A percentile compares a stretch with the other conserved stretches of the same genome.
Evolutionary conservation across 306 rosid genomes (phyloP).

Genomic region (Vicia villosa): DNA sequence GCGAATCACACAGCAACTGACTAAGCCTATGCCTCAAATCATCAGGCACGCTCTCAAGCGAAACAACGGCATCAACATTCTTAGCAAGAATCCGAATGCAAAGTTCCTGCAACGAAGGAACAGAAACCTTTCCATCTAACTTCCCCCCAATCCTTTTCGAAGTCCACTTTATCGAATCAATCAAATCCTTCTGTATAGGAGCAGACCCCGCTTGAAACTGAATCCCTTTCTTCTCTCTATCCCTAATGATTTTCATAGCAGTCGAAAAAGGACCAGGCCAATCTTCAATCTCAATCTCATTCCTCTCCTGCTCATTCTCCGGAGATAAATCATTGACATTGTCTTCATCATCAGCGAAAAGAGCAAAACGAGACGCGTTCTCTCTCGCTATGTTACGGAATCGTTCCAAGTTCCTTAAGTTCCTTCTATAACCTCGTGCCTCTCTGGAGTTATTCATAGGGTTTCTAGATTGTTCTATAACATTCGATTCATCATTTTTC

Average conservation of each 20-base stretch:
- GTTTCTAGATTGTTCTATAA: constrained; percentile 17
- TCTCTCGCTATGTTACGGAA: constrained; percentile 58
- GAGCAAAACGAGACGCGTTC: constrained; percentile 61
- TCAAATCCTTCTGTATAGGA: constrained; percentile 29
- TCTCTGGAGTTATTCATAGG: background rate
- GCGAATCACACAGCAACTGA: constrained; percentile 71
- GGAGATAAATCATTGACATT: constrained; percentile 8
- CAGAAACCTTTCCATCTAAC: constrained; percentile 16
- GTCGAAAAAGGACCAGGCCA: constrained; percentile 98
- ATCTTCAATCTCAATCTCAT: constrained; percentile 57
- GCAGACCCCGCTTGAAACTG: background rate
- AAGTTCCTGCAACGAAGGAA: constrained; percentile 68
- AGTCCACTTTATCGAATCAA: constrained; percentile 51
- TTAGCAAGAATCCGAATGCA: constrained; percentile 54
- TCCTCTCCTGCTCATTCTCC: constrained; percentile 40
- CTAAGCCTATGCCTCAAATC: constrained; percentile 66
- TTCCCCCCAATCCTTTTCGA: constrained; percentile 34
- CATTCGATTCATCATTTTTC: constrained; percentile 24
- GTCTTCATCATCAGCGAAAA: constrained; percentile 31
- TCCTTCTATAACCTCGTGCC: constrained; percentile 27
- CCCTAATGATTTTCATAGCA: constrained; percentile 74
- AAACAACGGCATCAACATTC: constrained; percentile 69
- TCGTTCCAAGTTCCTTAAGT: constrained; percentile 46
- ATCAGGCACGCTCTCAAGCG: constrained; percentile 78
- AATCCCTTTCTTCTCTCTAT: constrained; percentile 43